phyloP scores from a whole-genome alignment of 805 yeast genomes.

The Scheffersomyces ergatensis region DNA sequence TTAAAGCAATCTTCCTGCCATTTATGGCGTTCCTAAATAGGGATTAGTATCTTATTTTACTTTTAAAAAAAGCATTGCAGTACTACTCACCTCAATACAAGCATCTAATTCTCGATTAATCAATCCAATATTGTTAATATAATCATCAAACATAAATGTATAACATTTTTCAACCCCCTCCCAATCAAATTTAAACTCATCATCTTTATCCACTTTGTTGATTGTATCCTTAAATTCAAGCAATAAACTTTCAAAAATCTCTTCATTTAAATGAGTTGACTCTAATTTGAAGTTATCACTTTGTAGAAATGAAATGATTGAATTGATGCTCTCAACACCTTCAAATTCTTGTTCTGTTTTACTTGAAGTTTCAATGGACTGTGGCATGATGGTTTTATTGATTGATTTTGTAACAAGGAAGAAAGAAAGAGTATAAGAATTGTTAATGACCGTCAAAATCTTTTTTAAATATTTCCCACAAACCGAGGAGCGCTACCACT shows the following conservation, averaged over 20 bases:
- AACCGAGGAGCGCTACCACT: no score
- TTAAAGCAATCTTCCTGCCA: not conserved
- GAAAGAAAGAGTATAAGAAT: no score
- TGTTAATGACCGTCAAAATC: no score
- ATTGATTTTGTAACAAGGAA: no score
- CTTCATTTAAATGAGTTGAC: not conserved
- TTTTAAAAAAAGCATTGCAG: not conserved
- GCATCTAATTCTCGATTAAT: not conserved
- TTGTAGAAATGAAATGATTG: not conserved
- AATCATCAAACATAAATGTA: not conserved
- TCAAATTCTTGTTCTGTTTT: no score
- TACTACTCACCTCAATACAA: not conserved
- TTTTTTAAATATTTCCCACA: no score
- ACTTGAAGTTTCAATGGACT: no score
- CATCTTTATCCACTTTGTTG: not conserved
- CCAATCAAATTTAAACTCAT: conserved; percentile 1
- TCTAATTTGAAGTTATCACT: not conserved
- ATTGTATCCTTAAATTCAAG: not conserved
- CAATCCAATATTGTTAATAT: not conserved
- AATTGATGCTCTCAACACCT: no score
- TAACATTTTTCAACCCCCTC: not conserved
- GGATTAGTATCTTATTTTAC: not conserved
- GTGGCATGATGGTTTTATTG: no score
- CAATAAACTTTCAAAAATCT: not conserved
- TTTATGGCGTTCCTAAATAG: not conserved